A percentile compares a stretch with the other conserved stretches of the same genome.
phyloP scores from a whole-genome alignment of 2,329 filamentous ascomycete species.

The Diaporthe sp. region DNA sequence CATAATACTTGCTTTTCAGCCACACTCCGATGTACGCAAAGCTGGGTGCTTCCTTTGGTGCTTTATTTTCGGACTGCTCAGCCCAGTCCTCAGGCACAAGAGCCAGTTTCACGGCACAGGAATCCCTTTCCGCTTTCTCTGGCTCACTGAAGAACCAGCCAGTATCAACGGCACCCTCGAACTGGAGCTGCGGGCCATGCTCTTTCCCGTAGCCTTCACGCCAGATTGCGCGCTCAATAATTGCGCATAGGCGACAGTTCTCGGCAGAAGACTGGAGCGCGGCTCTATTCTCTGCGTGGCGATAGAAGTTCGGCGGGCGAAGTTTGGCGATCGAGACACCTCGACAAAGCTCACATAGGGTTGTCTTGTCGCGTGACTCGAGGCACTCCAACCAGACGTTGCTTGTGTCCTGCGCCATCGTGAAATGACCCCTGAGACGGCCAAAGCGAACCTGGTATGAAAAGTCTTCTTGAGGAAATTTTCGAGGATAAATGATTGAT shows the following conservation, averaged over 20 bases:
- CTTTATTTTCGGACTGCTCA: neutral
- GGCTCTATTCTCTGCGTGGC: slow-evolving; percentile 16
- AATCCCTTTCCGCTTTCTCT: slow-evolving; percentile 10
- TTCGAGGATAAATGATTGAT: neutral
- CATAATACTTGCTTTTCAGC: slow-evolving; percentile 1
- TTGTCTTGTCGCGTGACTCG: slow-evolving; percentile 4
- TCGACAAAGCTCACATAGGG: slow-evolving; percentile 8
- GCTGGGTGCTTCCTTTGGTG: neutral
- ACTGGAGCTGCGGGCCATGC: slow-evolving; percentile 5
- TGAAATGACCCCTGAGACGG: neutral
- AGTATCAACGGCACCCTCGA: neutral
- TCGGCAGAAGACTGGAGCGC: slow-evolving; percentile 3
- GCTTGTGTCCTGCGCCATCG: neutral
- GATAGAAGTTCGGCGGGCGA: slow-evolving; percentile 13
- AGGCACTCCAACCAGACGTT: neutral
- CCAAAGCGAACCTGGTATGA: neutral
- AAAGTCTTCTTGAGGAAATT: neutral
- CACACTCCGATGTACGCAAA: slow-evolving; percentile 9
- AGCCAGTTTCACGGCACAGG: slow-evolving; percentile 7
- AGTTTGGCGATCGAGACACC: slow-evolving; percentile 6
- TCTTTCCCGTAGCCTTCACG: neutral
- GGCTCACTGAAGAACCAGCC: neutral
- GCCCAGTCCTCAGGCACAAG: slow-evolving; percentile 6
- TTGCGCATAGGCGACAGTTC: slow-evolving; percentile 7
- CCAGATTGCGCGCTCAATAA: slow-evolving; percentile 13